A percentile compares a stretch with the other conserved stretches of the same genome.
Conservation (phyloP, 2,329 filamentous ascomycete species). For the Beauveria medogensis region DNA sequence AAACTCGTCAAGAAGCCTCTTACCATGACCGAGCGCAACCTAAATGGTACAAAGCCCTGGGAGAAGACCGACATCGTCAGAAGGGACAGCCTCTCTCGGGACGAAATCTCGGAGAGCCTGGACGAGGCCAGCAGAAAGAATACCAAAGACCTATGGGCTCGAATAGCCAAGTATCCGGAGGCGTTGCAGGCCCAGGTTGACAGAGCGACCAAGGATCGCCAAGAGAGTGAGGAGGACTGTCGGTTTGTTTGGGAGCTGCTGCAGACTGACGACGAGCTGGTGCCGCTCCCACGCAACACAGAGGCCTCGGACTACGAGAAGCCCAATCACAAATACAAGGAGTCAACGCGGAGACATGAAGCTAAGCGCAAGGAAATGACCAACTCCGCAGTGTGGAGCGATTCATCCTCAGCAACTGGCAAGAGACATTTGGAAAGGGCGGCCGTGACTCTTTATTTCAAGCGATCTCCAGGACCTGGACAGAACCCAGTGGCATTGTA, state of each 20-base stretch:
- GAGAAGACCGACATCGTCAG: not conserved
- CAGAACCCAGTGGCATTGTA: not conserved
- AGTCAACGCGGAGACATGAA: not conserved
- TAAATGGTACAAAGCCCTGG: not conserved
- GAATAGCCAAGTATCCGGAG: not conserved
- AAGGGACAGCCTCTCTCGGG: not conserved
- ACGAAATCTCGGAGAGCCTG: not conserved
- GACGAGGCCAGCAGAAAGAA: not conserved
- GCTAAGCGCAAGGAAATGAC: not conserved
- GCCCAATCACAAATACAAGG: not conserved
- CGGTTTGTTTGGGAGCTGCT: not conserved
- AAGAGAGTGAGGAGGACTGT: not conserved
- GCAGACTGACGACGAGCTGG: not conserved
- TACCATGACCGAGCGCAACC: not conserved
- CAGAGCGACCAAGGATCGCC: not conserved
- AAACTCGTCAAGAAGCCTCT: not conserved
- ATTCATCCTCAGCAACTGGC: not conserved
- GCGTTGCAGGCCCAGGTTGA: not conserved
- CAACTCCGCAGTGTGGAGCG: too few relatives aligned
- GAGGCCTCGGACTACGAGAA: too few relatives aligned
- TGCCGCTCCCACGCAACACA: not conserved
- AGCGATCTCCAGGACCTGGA: not conserved
- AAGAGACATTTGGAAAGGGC: not conserved
- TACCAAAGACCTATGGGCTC: not conserved
- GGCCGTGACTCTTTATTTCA: not conserved